Evolutionary conservation across 345 rosid species (phyloP).

Genomic region (Turnera subulata): DNA sequence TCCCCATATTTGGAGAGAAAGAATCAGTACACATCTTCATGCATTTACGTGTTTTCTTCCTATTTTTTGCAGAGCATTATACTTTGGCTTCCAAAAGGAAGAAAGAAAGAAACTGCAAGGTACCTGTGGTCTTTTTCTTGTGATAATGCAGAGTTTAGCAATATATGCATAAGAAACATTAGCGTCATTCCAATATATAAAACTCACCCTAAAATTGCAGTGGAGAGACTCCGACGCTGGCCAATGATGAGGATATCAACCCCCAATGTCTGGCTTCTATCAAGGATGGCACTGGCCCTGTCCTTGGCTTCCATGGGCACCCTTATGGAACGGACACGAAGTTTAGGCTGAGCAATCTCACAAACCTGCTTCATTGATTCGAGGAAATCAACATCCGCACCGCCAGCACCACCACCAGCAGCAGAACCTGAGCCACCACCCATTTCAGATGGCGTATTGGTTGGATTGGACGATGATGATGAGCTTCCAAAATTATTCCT

Average conservation of each 20-base stretch:
- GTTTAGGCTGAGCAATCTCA: slow-evolving; percentile 54
- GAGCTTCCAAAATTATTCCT: slow-evolving; percentile 11
- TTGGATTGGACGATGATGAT: too few relatives aligned
- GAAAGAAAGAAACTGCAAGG: too few relatives aligned
- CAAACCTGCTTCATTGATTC: slow-evolving; percentile 65
- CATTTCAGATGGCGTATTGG: background rate
- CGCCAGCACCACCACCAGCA: slow-evolving; percentile 17
- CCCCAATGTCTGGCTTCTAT: slow-evolving; percentile 38
- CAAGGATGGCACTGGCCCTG: slow-evolving; percentile 57
- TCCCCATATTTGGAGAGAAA: too few relatives aligned
- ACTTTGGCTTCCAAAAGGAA: too few relatives aligned
- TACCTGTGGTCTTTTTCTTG: too few relatives aligned
- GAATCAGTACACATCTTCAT: too few relatives aligned
- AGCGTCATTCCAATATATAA: background rate
- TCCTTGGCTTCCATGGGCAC: slow-evolving; percentile 42
- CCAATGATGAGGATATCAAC: slow-evolving; percentile 67
- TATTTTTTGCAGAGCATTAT: too few relatives aligned
- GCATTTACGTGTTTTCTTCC: too few relatives aligned
- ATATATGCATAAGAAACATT: too few relatives aligned
- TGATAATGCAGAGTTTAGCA: too few relatives aligned
- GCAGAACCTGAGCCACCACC: background rate
- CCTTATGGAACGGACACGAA: slow-evolving; percentile 36
- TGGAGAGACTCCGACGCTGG: slow-evolving; percentile 61
- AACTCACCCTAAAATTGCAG: slow-evolving; percentile 60
- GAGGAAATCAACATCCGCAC: slow-evolving; percentile 46